These are phyloP conservation scores for Pythium periplocum DNA, from an alignment of 352 stramenopile genomes.

Conservation along the genomic window DNA sequence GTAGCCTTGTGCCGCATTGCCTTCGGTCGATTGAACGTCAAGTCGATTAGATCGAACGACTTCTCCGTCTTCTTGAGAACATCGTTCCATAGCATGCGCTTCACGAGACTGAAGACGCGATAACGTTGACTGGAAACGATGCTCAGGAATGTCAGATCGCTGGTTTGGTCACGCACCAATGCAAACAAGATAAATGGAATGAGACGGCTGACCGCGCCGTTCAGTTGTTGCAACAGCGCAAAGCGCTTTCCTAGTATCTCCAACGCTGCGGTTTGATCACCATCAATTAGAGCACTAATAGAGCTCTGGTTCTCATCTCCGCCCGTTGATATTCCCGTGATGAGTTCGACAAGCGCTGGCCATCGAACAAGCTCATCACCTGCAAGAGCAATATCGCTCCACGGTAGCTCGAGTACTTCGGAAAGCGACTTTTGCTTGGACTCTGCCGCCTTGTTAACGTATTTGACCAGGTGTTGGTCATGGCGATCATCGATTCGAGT, in stretches of 20 bases:
- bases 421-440: slow-evolving; percentile 39
- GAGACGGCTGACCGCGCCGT: slow-evolving; percentile 50
- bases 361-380: slow-evolving; percentile 62
- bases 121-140: slow-evolving; percentile 44
- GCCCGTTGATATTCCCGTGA: neutral
- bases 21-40: slow-evolving; percentile 74
- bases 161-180: neutral
- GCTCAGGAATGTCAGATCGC: slow-evolving; percentile 15
- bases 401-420: slow-evolving; percentile 44
- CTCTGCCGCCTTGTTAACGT: slow-evolving; percentile 61
- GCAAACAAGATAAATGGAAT: slow-evolving; percentile 43
- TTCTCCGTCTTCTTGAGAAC: slow-evolving; percentile 45
- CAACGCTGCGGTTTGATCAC: neutral
- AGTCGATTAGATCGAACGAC: slow-evolving; percentile 37
- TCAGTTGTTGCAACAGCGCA: slow-evolving; percentile 73
- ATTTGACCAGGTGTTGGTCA: slow-evolving; percentile 69
- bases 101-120: slow-evolving; percentile 71
- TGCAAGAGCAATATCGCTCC: slow-evolving; percentile 55
- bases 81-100: slow-evolving; percentile 64
- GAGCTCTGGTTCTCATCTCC: neutral
- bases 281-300: neutral
- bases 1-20: slow-evolving; percentile 70
- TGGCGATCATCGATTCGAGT: slow-evolving; percentile 20
- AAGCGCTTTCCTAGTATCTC: slow-evolving; percentile 52
- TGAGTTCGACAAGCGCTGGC: slow-evolving; percentile 58